These are phyloP conservation scores for Aspergillus sp. DNA, from an alignment of 2,329 filamentous ascomycete species.

Conservation along the genomic window DNA sequence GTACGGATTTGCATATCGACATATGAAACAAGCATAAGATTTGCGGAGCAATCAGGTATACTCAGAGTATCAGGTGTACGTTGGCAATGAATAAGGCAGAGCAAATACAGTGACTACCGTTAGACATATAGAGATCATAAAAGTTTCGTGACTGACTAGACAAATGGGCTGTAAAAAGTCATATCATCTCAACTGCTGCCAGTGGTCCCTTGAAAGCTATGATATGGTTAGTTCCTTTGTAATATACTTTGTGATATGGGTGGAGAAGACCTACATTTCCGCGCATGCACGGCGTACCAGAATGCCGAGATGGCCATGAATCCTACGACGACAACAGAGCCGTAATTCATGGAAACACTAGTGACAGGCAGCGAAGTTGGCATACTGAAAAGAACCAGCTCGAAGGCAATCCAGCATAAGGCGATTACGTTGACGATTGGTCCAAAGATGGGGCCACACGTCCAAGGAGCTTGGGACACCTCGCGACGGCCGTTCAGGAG, in stretches of 20 bases:
- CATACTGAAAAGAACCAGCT: slow-evolving; percentile 56
- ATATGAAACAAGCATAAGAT: too few relatives aligned
- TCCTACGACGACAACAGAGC: slow-evolving; percentile 58
- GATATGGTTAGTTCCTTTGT: slow-evolving; percentile 1
- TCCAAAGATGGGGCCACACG: slow-evolving; percentile 47
- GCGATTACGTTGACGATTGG: slow-evolving; percentile 50
- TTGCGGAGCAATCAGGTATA: too few relatives aligned
- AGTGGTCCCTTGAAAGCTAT: slow-evolving; percentile 41
- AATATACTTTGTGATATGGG: too few relatives aligned
- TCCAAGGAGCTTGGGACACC: slow-evolving; percentile 53
- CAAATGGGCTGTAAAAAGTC: too few relatives aligned
- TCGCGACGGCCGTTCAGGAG: slow-evolving; percentile 50
- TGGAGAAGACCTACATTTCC: slow-evolving; percentile 47
- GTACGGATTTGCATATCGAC: too few relatives aligned
- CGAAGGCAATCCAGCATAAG: slow-evolving; percentile 55
- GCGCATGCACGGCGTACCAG: slow-evolving; percentile 56
- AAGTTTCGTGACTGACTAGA: too few relatives aligned
- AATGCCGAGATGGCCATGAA: slow-evolving; percentile 54
- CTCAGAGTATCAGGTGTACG: too few relatives aligned
- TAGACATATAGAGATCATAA: too few relatives aligned
- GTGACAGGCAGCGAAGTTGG: slow-evolving; percentile 58
- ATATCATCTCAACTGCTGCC: too few relatives aligned
- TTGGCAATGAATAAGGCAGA: too few relatives aligned
- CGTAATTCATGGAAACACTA: slow-evolving; percentile 58
- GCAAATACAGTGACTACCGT: too few relatives aligned